phyloP scores from a whole-genome alignment of 345 rosid species.

The Viola odorata region DNA sequence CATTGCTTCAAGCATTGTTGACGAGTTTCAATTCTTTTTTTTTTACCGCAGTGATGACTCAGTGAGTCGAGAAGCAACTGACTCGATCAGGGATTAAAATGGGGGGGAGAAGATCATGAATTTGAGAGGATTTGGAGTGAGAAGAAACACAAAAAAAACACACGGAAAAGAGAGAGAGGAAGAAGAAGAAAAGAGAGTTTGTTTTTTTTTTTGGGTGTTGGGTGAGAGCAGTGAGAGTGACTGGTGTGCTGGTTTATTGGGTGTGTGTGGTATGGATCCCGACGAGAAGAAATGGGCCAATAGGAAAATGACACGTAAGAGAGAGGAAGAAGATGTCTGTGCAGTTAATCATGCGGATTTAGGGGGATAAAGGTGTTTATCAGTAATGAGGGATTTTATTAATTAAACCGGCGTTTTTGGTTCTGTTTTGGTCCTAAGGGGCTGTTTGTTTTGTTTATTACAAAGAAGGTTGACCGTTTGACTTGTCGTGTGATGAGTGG shows the following conservation, averaged over 20 bases:
- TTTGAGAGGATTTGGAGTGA: conserved; percentile 46
- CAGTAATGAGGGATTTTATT: background rate
- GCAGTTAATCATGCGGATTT: conserved; percentile 7
- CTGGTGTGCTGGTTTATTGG: conserved; percentile 42
- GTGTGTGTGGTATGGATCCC: conserved; percentile 40
- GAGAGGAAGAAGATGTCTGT: background rate
- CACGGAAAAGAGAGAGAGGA: conserved; percentile 15
- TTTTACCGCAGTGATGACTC: background rate
- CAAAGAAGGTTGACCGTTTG: conserved; percentile 55
- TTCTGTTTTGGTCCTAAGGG: no score
- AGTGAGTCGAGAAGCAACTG: background rate
- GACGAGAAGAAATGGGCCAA: conserved; percentile 36
- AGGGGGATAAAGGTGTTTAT: background rate
- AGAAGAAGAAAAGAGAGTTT: no score
- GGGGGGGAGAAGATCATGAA: conserved; percentile 46
- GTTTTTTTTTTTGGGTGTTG: background rate
- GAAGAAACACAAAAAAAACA: conserved; percentile 41
- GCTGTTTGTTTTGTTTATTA: no score
- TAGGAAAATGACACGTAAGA: conserved; percentile 37
- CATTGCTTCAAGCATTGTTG: conserved; percentile 56
- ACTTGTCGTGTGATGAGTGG: no score
- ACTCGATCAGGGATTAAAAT: conserved; percentile 5
- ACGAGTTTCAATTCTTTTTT: background rate
- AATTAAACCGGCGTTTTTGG: no score
- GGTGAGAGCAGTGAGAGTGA: conserved; percentile 33